A percentile compares a stretch with the other conserved stretches of the same genome.
phyloP scores from a whole-genome alignment of 768 basidiomycete genomes.

The Strobilomyces echinocephalus region DNA sequence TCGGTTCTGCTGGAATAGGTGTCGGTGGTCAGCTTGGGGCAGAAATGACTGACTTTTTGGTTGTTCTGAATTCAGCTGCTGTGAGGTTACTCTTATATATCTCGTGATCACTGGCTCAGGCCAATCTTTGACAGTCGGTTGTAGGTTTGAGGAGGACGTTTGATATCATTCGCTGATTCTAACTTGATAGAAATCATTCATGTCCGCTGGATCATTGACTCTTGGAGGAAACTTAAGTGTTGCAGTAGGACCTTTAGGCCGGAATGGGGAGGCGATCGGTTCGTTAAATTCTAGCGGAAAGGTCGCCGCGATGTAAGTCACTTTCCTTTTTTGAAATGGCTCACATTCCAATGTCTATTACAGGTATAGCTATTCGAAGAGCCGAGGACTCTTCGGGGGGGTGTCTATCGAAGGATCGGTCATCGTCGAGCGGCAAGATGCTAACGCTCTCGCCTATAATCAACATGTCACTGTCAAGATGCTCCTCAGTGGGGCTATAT shows the following conservation, averaged over 20 bases:
- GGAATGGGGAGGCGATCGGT: slow-evolving; percentile 88
- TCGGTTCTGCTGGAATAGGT: slow-evolving; percentile 88
- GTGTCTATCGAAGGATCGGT: slow-evolving; percentile 85
- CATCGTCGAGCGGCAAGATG: slow-evolving; percentile 91
- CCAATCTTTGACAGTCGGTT: slow-evolving; percentile 45
- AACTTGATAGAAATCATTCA: slow-evolving; percentile 67
- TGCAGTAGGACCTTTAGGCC: slow-evolving; percentile 86
- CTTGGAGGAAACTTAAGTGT: slow-evolving; percentile 88
- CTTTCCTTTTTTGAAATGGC: not conserved
- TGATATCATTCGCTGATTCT: not conserved
- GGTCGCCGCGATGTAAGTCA: slow-evolving; percentile 79
- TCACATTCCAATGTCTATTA: not conserved
- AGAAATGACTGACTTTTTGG: slow-evolving; percentile 86
- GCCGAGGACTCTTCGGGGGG: slow-evolving; percentile 90
- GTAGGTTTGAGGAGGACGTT: slow-evolving; percentile 37
- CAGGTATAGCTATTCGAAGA: slow-evolving; percentile 90
- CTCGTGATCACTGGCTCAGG: slow-evolving; percentile 4
- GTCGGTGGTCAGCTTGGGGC: slow-evolving; percentile 80
- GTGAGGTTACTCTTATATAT: slow-evolving; percentile 38
- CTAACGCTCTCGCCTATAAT: slow-evolving; percentile 77
- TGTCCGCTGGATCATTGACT: slow-evolving; percentile 89
- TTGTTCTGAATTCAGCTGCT: slow-evolving; percentile 80
- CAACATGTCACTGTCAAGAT: slow-evolving; percentile 70
- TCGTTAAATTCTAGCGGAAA: slow-evolving; percentile 80
- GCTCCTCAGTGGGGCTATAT: slow-evolving; percentile 73